Evolutionary conservation across 2,329 filamentous ascomycete species (phyloP).

Genomic region (Phaeosphaeriaceae sp.): DNA sequence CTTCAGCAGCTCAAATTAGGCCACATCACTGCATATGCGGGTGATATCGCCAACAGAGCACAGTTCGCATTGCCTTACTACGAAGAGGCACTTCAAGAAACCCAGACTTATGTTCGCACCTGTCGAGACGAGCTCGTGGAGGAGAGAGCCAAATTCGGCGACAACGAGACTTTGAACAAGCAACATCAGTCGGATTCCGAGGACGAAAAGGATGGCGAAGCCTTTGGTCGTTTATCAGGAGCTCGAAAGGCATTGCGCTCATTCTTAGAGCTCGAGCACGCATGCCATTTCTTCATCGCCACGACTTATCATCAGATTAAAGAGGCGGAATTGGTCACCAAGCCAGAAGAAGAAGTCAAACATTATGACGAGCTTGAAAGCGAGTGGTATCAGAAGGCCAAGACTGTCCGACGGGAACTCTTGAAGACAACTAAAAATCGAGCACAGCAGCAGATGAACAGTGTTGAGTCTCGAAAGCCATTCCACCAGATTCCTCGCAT

Average conservation of each 20-base stretch:
- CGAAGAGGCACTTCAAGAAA: slow-evolving; percentile 56
- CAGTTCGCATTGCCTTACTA: slow-evolving; percentile 76
- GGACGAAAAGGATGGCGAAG: slow-evolving; percentile 48
- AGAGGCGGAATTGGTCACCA: slow-evolving; percentile 69
- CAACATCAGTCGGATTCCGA: slow-evolving; percentile 46
- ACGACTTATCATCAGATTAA: slow-evolving; percentile 88
- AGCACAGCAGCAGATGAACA: slow-evolving; percentile 71
- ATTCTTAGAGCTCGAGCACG: slow-evolving; percentile 81
- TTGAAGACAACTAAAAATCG: slow-evolving; percentile 66
- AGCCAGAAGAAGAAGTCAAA: slow-evolving; percentile 69
- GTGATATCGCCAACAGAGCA: slow-evolving; percentile 60
- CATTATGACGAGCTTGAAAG: slow-evolving; percentile 74
- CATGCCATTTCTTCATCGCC: slow-evolving; percentile 82
- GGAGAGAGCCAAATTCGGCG: slow-evolving; percentile 55
- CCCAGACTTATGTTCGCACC: slow-evolving; percentile 64
- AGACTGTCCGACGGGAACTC: slow-evolving; percentile 78
- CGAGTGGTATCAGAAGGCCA: slow-evolving; percentile 79
- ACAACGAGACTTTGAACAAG: slow-evolving; percentile 31
- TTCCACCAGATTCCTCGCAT: slow-evolving; percentile 33
- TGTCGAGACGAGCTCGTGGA: slow-evolving; percentile 68
- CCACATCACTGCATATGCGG: slow-evolving; percentile 80
- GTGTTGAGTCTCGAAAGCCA: slow-evolving; percentile 42
- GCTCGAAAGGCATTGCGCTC: slow-evolving; percentile 72
- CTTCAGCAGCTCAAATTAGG: slow-evolving; percentile 71
- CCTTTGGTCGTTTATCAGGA: slow-evolving; percentile 60